Base-by-base conservation (phyloP, 2,329 filamentous ascomycete species). In the Nemania diffusa region DNA sequence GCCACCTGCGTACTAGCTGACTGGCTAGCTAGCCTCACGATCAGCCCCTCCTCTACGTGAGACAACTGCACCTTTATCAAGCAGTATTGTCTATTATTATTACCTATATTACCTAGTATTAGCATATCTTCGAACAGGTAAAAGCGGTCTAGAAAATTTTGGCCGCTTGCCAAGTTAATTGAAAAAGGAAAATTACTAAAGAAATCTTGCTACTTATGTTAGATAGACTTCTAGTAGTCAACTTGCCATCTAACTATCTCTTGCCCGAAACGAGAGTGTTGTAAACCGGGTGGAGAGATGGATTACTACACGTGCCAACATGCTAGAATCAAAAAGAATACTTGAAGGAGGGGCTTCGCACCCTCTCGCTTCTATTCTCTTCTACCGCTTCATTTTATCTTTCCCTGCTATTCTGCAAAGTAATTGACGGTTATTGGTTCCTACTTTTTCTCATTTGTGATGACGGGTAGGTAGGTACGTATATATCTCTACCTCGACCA, bases 21-120 rank as follows among this genome's bases (percentile, higher is more conserved):
- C 72, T 75, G 72, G 73, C 62, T 72, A 63, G 62, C 62, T 64
- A 74, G 70, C 71, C 69, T 74, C 68, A 67, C 69, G 71, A 75
- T 75, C 70, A 72, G 69, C 70, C 73, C 72, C 65, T 72, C 72
- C 70, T 40, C 9, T 40, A 65, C 66, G 61, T 69, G 44, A 48
- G 53, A 44, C 58, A 69, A 37, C 55, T 69, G 69, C 62, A 70
- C 37, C 29, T 42, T 48, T n/a, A 34, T 48, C 50, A 65, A 46
- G 37, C 53, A 32, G 37, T 52, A 46, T 42, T 53, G 44, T 55
- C 26, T 20, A 61, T 61, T 57, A 44, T 51, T n/a, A n/a, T n/a
- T n/a, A n/a, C n/a, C n/a, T n/a, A n/a, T 44, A 57, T 56, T 13
- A 27, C 37, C 37, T 40, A 40, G 37, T 40, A 13, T 8, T 17